Base-by-base conservation (phyloP, 495 filamentous ascomycete genomes). In the Penicillium simplicissimum region DNA sequence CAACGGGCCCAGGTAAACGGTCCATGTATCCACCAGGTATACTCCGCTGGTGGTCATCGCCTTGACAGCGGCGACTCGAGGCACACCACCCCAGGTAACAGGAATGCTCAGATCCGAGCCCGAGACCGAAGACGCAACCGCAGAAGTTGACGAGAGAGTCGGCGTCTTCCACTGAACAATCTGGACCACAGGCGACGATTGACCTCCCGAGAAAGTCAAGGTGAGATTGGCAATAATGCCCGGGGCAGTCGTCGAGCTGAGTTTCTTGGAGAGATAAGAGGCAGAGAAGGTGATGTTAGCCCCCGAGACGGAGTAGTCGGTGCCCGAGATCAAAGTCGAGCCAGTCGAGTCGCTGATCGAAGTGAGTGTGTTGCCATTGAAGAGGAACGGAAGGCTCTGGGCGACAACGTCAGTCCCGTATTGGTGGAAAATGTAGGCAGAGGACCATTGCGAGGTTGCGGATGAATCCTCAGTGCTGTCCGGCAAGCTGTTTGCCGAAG, bases 1-100 rank as follows among this genome's bases (percentile, higher is more conserved):
- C 21, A 88, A 67, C 17, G 79, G 75, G 1, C 84, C 82, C 9
- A 86, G 67, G 15, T 73, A 87, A 58, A 76, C 60, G 0, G 85
- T 88, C 83, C 83, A 88, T 35, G 79, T 75, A 64, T 88, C 86
- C 15, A 82, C 74, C 34, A 88, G 63, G 58, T 78, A 82, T 19
- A 63, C 71, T 1, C 82, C 81, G 60, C 81, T 81, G 3, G 60
- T 65, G n/a, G 71, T 75, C 4, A 81, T 35, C n/a, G 82, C 83
- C 69, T 84, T 82, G 0, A 86, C 78, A 14, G 85, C 76, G 1
- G 84, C 84, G 0, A 81, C 62, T 17, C 72, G 69, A 2, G 72
- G 57, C 5, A 84, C 57, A 0, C 84, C 84, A 17, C 77, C 77
- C 76, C 79, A 85, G 7, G 74, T 77, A 25, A 87, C 69, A 0